Conservation (phyloP, 331 rosid species). For the Pyracantha coccinea region DNA sequence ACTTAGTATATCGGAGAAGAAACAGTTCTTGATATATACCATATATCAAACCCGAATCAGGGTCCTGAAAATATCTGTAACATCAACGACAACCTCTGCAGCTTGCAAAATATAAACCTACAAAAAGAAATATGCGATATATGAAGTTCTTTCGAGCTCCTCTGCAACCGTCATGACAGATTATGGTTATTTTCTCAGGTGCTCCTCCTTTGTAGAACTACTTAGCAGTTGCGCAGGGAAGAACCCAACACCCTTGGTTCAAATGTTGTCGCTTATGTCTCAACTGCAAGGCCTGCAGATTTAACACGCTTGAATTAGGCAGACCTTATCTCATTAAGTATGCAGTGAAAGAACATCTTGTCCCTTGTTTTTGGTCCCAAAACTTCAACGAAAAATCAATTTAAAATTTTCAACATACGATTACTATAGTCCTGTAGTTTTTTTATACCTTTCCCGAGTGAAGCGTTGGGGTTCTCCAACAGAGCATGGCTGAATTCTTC, state of each 20-base stretch:
- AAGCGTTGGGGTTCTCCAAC: slow-evolving; percentile 31
- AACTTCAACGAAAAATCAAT: background rate
- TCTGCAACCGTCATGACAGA: background rate
- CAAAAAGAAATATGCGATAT: background rate
- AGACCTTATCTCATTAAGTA: background rate
- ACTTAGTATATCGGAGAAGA: background rate
- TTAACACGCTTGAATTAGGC: slow-evolving; percentile 1
- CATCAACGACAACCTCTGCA: background rate
- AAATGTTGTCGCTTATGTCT: slow-evolving; percentile 21
- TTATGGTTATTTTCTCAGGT: background rate
- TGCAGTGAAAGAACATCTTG: background rate
- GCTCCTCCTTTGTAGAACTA: background rate
- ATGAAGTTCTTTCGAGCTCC: background rate
- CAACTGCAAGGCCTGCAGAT: slow-evolving; percentile 26
- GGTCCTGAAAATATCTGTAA: background rate
- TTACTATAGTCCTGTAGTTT: background rate
- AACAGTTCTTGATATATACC: background rate
- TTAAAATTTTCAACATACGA: too few species aligned
- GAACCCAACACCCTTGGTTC: slow-evolving; percentile 20
- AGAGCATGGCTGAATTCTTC: slow-evolving; percentile 23
- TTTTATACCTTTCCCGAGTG: slow-evolving; percentile 26
- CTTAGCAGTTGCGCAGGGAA: slow-evolving; percentile 28
- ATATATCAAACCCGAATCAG: background rate
- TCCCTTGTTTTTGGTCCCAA: background rate
- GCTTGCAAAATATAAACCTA: background rate